Conservation (phyloP, 2,329 filamentous ascomycete species). For the Colletotrichum higginsianum region DNA sequence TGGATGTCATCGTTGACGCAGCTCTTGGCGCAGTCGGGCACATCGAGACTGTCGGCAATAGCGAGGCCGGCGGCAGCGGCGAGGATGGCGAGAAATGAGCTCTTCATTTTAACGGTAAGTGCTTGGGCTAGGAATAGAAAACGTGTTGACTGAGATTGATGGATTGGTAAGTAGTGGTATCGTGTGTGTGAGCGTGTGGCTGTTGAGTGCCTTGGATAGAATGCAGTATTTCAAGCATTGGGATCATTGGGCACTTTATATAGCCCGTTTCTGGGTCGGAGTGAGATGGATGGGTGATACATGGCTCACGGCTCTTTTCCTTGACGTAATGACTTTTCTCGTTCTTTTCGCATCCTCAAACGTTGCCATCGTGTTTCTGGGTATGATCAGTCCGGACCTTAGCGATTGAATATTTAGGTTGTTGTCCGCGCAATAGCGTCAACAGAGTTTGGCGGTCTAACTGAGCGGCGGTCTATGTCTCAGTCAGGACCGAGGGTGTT, state of each 20-base stretch:
- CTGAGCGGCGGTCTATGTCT: conserved; percentile 11
- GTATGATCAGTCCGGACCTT: background rate
- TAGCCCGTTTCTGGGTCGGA: background rate
- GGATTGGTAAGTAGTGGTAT: too few species aligned
- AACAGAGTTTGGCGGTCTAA: conserved; percentile 25
- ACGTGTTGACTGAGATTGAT: too few species aligned
- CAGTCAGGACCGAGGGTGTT: background rate
- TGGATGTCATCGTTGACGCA: conserved; percentile 38
- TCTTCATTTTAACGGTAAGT: conserved; percentile 23
- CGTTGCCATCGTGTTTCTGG: background rate
- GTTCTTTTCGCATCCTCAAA: too few species aligned
- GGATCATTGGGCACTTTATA: background rate
- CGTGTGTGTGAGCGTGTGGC: too few species aligned
- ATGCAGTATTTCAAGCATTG: background rate
- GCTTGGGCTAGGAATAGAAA: too few species aligned
- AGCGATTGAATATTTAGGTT: background rate
- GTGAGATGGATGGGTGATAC: background rate
- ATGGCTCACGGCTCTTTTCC: background rate
- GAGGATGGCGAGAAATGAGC: conserved; percentile 23
- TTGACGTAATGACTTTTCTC: conserved; percentile 15
- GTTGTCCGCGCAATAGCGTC: conserved; percentile 15
- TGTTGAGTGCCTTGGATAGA: background rate
- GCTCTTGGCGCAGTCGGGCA: conserved; percentile 37
- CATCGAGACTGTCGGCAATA: conserved; percentile 24
- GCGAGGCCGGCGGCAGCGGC: conserved; percentile 28